Evolutionary conservation across 805 yeast genomes (phyloP), one percentile per base, ranked within the genome.

Genomic region (Metschnikowia rubicola): DNA sequence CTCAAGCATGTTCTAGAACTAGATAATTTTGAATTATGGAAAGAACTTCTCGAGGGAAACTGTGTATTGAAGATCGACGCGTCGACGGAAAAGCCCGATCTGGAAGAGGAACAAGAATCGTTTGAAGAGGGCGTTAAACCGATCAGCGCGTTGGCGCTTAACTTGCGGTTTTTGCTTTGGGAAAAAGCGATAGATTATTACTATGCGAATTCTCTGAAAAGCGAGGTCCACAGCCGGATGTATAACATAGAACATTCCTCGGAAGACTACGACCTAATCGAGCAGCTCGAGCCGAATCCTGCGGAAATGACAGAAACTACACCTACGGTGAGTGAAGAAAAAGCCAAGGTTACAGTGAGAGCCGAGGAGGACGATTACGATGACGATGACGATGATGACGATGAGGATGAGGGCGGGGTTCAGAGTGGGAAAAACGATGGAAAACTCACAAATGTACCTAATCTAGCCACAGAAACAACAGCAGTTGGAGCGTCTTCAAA

Each of bases 101-200:
- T 35, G 21, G 50, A 51, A 12, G 49, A 52, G 7, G 45, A 48
- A 11, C 50, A 63, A 12, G 68, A 64, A 15, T 68, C 70, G 42
- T 48, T 76, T 66, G 61, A 77, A 68, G 84, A 61, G 67, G 81
- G 63, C 52, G 29, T 52, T 11, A 59, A 56, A 17, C 63, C 71
- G 26, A 50, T 68, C 19, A 60, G 60, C 35, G 47, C 62, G 41
- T 53, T 86, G 36, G 84, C 89, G 6, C 67, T 85, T 40, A 85
- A 80, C 51, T 65, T 85, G 19, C 70, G 92, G 52, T 85, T 84
- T 54, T 73, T 85, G 10, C 66, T 86, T 21, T 86, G 88, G 80
- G 91, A 86, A 56, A 81, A 79, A 59, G 90, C 85, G 17, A 73
- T 81, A 9, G 84, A 81, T 57, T 67, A 60, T 52, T 70, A 64